These are phyloP conservation scores for Solanum paucissectum DNA, from an alignment of 257 asterid genomes.

Conservation along the genomic window DNA sequence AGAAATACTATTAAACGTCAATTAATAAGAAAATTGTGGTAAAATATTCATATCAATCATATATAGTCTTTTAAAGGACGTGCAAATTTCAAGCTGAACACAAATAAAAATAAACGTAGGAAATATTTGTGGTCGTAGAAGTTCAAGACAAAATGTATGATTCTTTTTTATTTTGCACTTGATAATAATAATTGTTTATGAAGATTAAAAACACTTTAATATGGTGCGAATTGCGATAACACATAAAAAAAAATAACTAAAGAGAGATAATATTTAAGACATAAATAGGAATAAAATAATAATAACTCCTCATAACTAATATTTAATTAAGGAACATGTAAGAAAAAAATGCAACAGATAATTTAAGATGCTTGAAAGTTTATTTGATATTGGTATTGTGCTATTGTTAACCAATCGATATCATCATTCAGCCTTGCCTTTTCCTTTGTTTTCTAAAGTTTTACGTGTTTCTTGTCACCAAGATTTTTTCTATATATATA, in stretches of 20 bases:
- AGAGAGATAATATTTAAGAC: not conserved
- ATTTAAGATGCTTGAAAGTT: too few species aligned
- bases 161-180: not conserved
- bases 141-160: not conserved
- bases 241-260: too few species aligned
- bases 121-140: not conserved
- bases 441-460: too few species aligned
- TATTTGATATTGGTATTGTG: not conserved
- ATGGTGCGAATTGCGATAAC: too few species aligned
- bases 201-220: not conserved
- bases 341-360: not conserved
- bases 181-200: not conserved
- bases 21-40: not conserved
- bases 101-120: too few species aligned
- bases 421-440: not conserved
- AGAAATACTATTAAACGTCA: not conserved
- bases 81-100: too few species aligned
- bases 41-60: too few species aligned
- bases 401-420: not conserved
- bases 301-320: not conserved
- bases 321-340: not conserved
- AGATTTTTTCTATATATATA: too few species aligned
- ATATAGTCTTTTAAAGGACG: too few species aligned
- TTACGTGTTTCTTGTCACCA: not conserved
- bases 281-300: not conserved